Evolutionary conservation across 2,329 filamentous ascomycete species (phyloP), one percentile per base, ranked within the genome.

Genomic region (Trichophyton benhamiae): DNA sequence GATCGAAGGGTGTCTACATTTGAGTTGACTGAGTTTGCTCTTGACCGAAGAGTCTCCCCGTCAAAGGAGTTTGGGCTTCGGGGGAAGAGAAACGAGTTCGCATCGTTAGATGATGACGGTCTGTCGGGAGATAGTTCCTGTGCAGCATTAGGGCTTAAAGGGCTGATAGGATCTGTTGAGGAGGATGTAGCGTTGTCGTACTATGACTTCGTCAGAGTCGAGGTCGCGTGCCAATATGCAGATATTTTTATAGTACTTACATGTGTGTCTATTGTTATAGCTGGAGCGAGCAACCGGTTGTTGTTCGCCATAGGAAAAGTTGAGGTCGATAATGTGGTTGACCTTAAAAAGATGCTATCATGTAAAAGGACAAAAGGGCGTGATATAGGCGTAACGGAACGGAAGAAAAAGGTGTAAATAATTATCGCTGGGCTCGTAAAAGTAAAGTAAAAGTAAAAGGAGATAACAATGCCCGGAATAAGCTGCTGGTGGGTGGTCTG

Each of bases 31-130:
- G 76, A 78, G 60, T 71, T 71, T 38, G 76, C 73, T 42, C 76
- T 71, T 3, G 75, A 71, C 42, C 75, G 74, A 52, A 78, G 68
- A n/a, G 75, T 78, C 48, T 75, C 74, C 30, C 75, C 76, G 60
- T 76, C 76, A 25, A 76, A 60, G 7, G 65, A 66, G 25, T 25
- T 53, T n/a, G 64, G 64, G 42, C 64, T 65, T 27, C 61, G 59
- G 9, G 65, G 63, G 27, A 60, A 58, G 30, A 66, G 63, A 57
- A 65, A 63, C 36, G 62, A 62, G 20, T 41, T 58, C 49, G 61
- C 61, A 62, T 66, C 63, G 38, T 62, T 63, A 25, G 60, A 61
- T 33, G 52, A 17, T 3, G 63, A 60, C 3, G 61, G 61, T 57
- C 64, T 62, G 48, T 64, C 63, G 41, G 57, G 44, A 7, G 63